Evolutionary conservation across 192 early-diverging fungal species (phyloP), one percentile per base, ranked within the genome.

Genomic region (Entomortierella chlamydospora): DNA sequence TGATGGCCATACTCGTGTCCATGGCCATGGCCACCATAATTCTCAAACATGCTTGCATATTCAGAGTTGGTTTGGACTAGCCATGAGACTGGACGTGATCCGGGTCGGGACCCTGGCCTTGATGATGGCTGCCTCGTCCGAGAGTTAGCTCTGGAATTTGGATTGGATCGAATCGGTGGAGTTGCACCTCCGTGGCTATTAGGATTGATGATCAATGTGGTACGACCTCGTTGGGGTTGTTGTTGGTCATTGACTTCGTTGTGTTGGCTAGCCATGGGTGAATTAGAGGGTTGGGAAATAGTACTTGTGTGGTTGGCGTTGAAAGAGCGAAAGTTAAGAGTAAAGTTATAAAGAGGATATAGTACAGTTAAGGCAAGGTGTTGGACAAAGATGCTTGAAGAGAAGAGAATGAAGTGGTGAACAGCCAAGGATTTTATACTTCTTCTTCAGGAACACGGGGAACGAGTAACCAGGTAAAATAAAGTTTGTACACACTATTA

Each of bases 71-170:
- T 67, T 20, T 57, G 53, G 42, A 78, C 45, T 49, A 78, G 50
- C 73, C 73, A 78, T 53, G 73, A 78, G 17, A 70, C 73, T 42
- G 65, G 64, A 18, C 72, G 57, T 13, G 72, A 74, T 0, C 42
- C 43, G 22, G 72, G 57, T 25, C 45, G 50, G 2, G 73, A 77
- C 28, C 66, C 29, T 25, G 73, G 65, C 5, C 65, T 39, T 4
- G 74, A 69, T 18, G 60, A 26, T 6, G 64, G 39, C 22, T 56
- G 52, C 9, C 18, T 18, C 20, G 67, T 26, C 15, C 50, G 47
- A 2, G 68, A 70, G 30, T 25, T 72, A 31, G 55, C 28, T n/a
- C 37, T 65, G 20, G 70, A 74, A 26, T 58, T 50, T 5, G 72
- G 64, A 33, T 42, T 65, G 49, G 71, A 53, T 9, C 31, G 51